These are phyloP conservation scores for Daldinia grandis DNA, from an alignment of 495 filamentous ascomycete genomes.

Conservation along the genomic window DNA sequence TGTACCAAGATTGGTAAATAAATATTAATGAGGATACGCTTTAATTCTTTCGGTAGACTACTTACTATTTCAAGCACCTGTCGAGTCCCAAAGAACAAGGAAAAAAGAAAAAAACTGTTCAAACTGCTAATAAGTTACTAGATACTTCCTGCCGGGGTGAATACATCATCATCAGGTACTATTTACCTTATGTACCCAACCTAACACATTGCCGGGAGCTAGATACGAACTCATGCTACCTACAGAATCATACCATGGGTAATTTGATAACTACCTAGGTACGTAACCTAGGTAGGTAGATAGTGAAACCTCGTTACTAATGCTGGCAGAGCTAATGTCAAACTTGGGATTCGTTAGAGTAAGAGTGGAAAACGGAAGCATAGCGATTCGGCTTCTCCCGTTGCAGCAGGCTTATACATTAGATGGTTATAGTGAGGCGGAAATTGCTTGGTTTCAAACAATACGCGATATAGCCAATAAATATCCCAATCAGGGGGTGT, in stretches of 20 bases:
- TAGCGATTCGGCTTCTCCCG: background rate
- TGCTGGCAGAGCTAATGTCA: background rate
- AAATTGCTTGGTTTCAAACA: background rate
- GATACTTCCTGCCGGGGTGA: too few species aligned
- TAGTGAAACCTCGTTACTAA: too few species aligned
- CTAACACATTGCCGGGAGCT: too few species aligned
- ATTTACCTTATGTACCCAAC: too few species aligned
- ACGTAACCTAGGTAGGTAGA: too few species aligned
- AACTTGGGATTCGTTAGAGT: background rate
- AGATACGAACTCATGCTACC: too few species aligned
- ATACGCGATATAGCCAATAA: background rate
- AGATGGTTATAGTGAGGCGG: background rate
- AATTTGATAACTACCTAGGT: too few species aligned
- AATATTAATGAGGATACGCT: background rate
- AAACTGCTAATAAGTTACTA: too few species aligned
- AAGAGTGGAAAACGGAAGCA: background rate
- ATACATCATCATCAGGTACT: too few species aligned
- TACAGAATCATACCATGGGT: too few species aligned
- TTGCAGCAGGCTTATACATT: background rate
- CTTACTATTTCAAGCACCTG: background rate
- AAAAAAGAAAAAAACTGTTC: too few species aligned
- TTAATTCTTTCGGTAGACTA: background rate
- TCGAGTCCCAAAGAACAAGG: too few species aligned
- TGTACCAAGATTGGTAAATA: background rate
- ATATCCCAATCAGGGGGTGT: background rate